phyloP scores from a whole-genome alignment of 163 green algal genomes.

The Volvox carteri region DNA sequence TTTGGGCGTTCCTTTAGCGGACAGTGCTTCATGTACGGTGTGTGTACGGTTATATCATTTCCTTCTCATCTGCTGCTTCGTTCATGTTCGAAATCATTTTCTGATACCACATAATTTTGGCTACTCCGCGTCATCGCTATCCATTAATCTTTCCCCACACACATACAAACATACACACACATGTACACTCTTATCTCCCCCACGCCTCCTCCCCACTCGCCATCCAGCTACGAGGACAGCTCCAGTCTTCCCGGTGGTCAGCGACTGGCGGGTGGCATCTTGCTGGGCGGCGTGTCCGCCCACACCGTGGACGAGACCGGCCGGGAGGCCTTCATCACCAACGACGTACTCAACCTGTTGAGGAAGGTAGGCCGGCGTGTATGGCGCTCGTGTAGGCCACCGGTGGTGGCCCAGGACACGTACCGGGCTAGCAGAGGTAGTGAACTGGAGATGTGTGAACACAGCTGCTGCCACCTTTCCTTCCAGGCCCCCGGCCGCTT shows the following conservation, averaged over 20 bases:
- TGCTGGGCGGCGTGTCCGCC: constrained; percentile 81
- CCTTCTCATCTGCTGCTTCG: too few relatives aligned
- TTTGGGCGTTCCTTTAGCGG: too few relatives aligned
- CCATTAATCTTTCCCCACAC: neutral
- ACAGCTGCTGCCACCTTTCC: too few relatives aligned
- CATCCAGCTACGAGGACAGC: constrained; percentile 84
- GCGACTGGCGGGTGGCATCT: constrained; percentile 84
- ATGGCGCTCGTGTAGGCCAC: too few relatives aligned
- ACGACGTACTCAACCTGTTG: constrained; percentile 70
- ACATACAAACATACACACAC: neutral
- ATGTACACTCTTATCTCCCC: neutral
- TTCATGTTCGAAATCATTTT: too few relatives aligned
- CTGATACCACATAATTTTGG: too few relatives aligned
- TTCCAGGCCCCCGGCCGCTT: too few relatives aligned
- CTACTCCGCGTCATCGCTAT: too few relatives aligned
- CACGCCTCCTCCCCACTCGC: neutral
- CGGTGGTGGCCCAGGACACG: too few relatives aligned
- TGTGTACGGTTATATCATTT: constrained; percentile 20
- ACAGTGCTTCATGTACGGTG: too few relatives aligned
- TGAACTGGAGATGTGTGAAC: too few relatives aligned
- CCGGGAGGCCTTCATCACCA: constrained; percentile 84
- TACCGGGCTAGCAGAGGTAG: too few relatives aligned
- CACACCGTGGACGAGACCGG: constrained; percentile 88
- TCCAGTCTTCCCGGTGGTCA: constrained; percentile 67
- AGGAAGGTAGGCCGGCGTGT: constrained; percentile 43